Evolutionary conservation across 192 early-diverging fungal genomes (phyloP).

Genomic region (Backusella psychrophila): DNA sequence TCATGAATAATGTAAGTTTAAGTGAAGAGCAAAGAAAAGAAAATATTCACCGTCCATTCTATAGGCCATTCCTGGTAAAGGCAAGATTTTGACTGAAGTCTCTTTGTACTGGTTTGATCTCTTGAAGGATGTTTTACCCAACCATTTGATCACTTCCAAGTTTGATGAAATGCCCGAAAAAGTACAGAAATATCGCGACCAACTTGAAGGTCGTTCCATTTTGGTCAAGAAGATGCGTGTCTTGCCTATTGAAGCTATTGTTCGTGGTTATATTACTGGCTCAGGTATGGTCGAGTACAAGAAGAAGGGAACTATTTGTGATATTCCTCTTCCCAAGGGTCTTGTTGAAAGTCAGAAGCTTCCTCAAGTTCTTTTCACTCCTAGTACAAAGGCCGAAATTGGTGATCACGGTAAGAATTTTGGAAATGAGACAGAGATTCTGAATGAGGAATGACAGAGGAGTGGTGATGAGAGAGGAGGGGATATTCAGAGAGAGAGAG

Average conservation of each 20-base stretch:
- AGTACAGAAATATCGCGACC: slow-evolving; percentile 86
- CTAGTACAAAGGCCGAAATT: slow-evolving; percentile 98
- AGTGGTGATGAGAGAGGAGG: no score
- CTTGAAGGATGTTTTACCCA: slow-evolving; percentile 85
- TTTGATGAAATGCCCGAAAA: slow-evolving; percentile 88
- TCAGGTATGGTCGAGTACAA: slow-evolving; percentile 97
- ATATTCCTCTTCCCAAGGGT: slow-evolving; percentile 78
- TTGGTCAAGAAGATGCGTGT: slow-evolving; percentile 91
- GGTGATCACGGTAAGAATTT: slow-evolving; percentile 80
- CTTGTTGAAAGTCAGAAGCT: slow-evolving; percentile 87
- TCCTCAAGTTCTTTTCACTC: slow-evolving; percentile 85
- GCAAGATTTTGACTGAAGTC: slow-evolving; percentile 96
- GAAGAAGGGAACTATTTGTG: slow-evolving; percentile 89
- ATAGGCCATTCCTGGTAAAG: slow-evolving; percentile 93
- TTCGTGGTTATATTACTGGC: slow-evolving; percentile 95
- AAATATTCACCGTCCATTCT: background rate
- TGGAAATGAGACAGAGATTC: background rate
- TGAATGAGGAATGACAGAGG: background rate
- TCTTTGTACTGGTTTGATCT: slow-evolving; percentile 95
- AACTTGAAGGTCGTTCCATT: slow-evolving; percentile 88
- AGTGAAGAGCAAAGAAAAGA: background rate
- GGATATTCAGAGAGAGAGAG: background rate
- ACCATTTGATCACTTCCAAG: slow-evolving; percentile 94
- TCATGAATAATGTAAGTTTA: slow-evolving; percentile 91
- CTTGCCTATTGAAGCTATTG: slow-evolving; percentile 96